Evolutionary conservation across 768 basidiomycete species (phyloP).

Genomic region (Paxillus involutus): DNA sequence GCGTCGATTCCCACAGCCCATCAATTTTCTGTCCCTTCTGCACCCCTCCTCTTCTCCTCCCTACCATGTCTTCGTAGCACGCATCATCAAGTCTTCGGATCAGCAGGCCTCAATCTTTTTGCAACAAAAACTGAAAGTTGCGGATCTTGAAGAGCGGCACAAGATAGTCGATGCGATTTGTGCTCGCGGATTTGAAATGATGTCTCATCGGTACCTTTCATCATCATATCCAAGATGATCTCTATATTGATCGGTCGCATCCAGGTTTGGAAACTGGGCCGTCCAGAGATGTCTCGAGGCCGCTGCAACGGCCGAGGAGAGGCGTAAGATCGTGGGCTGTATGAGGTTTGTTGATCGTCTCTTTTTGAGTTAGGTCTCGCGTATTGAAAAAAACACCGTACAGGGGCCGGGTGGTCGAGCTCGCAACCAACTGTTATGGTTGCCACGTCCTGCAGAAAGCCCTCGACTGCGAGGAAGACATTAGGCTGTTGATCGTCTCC

Average conservation of each 20-base stretch:
- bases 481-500: constrained; percentile 78
- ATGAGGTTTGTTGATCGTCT: constrained; percentile 59
- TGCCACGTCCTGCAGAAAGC: constrained; percentile 90
- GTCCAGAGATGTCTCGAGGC: constrained; percentile 86
- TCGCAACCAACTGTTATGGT: constrained; percentile 87
- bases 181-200: constrained; percentile 85
- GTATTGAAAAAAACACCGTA: constrained; percentile 1
- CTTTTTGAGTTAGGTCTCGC: constrained; percentile 5
- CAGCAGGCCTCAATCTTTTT: constrained; percentile 90
- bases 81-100: constrained; percentile 87
- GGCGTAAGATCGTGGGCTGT: constrained; percentile 79
- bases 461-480: constrained; percentile 87
- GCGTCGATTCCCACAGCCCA: constrained; percentile 52
- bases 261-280: constrained; percentile 90
- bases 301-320: constrained; percentile 69
- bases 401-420: constrained; percentile 81
- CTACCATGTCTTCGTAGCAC: constrained; percentile 76
- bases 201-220: constrained; percentile 70
- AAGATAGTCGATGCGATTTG: constrained; percentile 90
- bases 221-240: neutral
- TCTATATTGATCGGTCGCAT: constrained; percentile 8
- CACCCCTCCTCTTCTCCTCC: constrained; percentile 86
- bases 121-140: constrained; percentile 88
- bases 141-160: constrained; percentile 69
- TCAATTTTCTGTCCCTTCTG: constrained; percentile 84